Percentiles rank a stretch among this genome's conserved stretches.
phyloP scores from a whole-genome alignment of 129 eudicot species.

The Artemisia argyi region DNA sequence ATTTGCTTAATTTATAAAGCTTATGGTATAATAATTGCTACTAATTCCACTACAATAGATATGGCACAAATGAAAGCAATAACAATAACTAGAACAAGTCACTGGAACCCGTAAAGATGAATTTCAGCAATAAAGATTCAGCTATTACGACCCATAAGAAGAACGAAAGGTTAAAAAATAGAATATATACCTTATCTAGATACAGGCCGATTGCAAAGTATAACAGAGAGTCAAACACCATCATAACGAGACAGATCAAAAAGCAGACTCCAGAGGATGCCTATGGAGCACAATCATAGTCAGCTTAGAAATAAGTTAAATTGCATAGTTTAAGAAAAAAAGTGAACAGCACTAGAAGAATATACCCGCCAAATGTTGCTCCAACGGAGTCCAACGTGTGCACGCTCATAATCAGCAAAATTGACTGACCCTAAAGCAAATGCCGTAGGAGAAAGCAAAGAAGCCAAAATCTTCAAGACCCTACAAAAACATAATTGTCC shows the following conservation, averaged over 20 bases:
- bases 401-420: conserved; percentile 99
- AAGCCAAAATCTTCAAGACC: conserved; percentile 77
- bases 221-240: conserved; percentile 75
- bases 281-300: conserved; percentile 41
- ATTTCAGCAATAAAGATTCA: conserved; percentile 19
- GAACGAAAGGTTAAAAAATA: not conserved
- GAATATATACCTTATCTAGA: conserved; percentile 78
- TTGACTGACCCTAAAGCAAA: conserved; percentile 96
- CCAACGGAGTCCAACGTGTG: conserved; percentile 99
- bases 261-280: conserved; percentile 93
- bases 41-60: conserved; percentile 1
- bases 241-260: conserved; percentile 85
- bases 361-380: conserved; percentile 97
- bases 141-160: conserved; percentile 6
- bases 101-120: conserved; percentile 1
- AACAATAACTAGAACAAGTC: not conserved
- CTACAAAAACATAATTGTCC: conserved; percentile 42
- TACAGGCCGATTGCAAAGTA: conserved; percentile 84
- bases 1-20: conserved; percentile 2
- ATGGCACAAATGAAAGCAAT: conserved; percentile 1
- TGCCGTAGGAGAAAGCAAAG: conserved; percentile 98
- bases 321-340: conserved; percentile 10
- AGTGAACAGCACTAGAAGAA: not conserved
- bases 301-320: conserved; percentile 10
- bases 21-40: conserved; percentile 8